A percentile compares a stretch with the other conserved stretches of the same genome.
phyloP scores from a whole-genome alignment of 2,329 filamentous ascomycete genomes.

The Colletotrichum sp. region DNA sequence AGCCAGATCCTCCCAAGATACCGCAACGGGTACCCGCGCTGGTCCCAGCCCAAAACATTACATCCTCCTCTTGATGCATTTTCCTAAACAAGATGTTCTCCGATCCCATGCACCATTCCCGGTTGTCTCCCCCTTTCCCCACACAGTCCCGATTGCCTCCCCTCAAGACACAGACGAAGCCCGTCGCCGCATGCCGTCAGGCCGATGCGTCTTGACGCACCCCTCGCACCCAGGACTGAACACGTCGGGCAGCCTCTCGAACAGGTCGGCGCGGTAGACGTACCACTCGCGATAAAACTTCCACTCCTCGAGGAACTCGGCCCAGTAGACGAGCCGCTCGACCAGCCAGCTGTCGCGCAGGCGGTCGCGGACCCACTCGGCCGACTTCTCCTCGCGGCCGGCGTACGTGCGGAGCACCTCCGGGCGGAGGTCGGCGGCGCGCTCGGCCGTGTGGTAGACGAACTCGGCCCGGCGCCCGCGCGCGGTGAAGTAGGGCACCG shows the following conservation, averaged over 20 bases:
- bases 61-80: neutral
- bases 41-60: constrained; percentile 5
- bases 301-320: constrained; percentile 23
- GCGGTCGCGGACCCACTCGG: constrained; percentile 13
- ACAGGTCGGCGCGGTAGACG: constrained; percentile 20
- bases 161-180: constrained; percentile 8
- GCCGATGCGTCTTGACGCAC: constrained; percentile 16
- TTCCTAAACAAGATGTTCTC: neutral
- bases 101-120: neutral
- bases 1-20: neutral
- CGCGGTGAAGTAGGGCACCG: constrained; percentile 22
- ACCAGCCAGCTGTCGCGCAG: constrained; percentile 24
- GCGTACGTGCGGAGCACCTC: constrained; percentile 6
- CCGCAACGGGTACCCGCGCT: neutral
- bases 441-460: constrained; percentile 20
- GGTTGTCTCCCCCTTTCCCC: neutral
- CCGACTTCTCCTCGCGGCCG: neutral
- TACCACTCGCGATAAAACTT: constrained; percentile 24
- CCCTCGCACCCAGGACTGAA: constrained; percentile 14
- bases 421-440: constrained; percentile 14
- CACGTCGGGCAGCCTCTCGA: constrained; percentile 17
- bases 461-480: constrained; percentile 20
- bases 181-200: constrained; percentile 9
- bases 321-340: constrained; percentile 24
- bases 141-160: neutral